Evolutionary conservation across 2,329 filamentous ascomycete species (phyloP).

Genomic region (Lecanicillium sp.): DNA sequence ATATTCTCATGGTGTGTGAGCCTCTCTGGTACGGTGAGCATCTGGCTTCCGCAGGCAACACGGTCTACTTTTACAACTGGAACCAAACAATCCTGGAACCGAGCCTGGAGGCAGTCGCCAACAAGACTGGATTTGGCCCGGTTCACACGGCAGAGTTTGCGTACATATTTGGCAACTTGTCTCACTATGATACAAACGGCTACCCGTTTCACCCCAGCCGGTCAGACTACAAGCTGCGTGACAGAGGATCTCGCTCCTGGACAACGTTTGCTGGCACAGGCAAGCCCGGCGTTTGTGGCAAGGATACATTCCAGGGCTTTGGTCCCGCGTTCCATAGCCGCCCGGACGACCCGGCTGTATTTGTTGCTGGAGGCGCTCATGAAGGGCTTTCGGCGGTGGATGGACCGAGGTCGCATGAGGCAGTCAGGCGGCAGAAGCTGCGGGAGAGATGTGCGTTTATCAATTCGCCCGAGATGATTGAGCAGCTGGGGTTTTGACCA

Average conservation of each 20-base stretch:
- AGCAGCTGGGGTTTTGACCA: constrained; percentile 9
- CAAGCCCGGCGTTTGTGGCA: constrained; percentile 17
- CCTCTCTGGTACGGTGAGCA: constrained; percentile 32
- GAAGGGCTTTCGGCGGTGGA: constrained; percentile 30
- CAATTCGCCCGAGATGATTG: constrained; percentile 31
- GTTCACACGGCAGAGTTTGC: constrained; percentile 42
- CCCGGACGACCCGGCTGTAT: not conserved
- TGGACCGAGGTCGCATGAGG: constrained; percentile 22
- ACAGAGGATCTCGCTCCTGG: constrained; percentile 33
- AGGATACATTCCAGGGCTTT: constrained; percentile 30
- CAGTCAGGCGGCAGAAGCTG: constrained; percentile 29
- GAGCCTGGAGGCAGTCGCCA: constrained; percentile 20
- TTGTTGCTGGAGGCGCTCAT: constrained; percentile 4
- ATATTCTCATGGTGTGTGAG: constrained; percentile 42
- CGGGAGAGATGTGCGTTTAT: constrained; percentile 35
- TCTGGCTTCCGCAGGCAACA: constrained; percentile 26
- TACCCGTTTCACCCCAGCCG: constrained; percentile 24
- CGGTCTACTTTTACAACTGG: constrained; percentile 40
- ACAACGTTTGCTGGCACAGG: constrained; percentile 32
- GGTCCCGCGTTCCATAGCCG: constrained; percentile 22
- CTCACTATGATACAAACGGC: constrained; percentile 28
- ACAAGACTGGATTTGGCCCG: constrained; percentile 31
- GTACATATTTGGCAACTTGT: constrained; percentile 37
- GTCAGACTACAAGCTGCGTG: constrained; percentile 28
- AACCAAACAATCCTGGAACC: constrained; percentile 46